Evolutionary conservation across 164 flowering plant species (phyloP), one percentile per base, ranked within the genome.

Genomic region (Umbellularia californica): DNA sequence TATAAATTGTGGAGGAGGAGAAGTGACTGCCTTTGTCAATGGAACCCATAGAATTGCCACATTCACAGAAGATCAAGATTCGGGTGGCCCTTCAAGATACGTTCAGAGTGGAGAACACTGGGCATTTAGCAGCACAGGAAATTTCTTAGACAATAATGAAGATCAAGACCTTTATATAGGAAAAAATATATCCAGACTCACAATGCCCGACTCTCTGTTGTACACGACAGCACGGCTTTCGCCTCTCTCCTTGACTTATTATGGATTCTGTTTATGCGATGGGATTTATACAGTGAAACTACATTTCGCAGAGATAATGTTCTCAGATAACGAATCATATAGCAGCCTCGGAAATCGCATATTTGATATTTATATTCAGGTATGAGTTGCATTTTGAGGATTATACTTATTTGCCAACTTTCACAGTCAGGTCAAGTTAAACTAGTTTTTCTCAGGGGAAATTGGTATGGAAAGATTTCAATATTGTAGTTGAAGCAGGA

Each of bases 1-100:
- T 81, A 85, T 94, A 63, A 94, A 94, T 78, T 88, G 90, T 81
- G 98, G 98, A 64, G 98, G 98, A 78, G 27, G 65, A 24, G 86
- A 85, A 62, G 65, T 63, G 3, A 17, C 11, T 25, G 87, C 83
- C 58, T 58, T 60, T 3, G 22, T 27, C 24, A 51, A 50, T 19
- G 68, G 63, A 72, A 20, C 80, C 58, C 75, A 78, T 50, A 84
- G 80, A 66, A 72, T 24, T 30, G 71, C 65, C 2, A 72, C 35
- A 28, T 93, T 83, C 75, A 84, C 83, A 78, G 94, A 84, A 63
- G 97, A 91, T 82, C 72, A 58, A 41, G 80, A 82, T 24, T 75
- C 51, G 28, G 91, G 88, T 69, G 89, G 90, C 50, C 23, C 86
- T 50, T 87, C 94, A 50, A 83, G 64, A 65, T 86, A 71, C 74